These are phyloP conservation scores for Allium cepa DNA, from an alignment of 106 monocot genomes.

Conservation along the genomic window DNA sequence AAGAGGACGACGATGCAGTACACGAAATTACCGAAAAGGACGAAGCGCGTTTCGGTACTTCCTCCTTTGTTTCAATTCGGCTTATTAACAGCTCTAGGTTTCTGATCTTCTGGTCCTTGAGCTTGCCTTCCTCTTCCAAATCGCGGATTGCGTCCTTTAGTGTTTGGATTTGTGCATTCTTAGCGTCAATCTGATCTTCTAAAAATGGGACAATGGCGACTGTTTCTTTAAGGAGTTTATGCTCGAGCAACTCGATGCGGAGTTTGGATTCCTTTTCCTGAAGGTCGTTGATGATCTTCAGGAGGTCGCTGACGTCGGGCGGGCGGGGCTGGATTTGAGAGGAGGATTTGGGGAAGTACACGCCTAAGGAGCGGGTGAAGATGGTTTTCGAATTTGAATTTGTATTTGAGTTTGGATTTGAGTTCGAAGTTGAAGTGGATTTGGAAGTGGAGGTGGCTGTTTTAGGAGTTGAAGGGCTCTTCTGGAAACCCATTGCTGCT, in stretches of 20 bases:
- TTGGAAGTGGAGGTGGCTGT: slow-evolving; percentile 16
- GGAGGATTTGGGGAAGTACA: slow-evolving; percentile 72
- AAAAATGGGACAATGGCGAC: slow-evolving; percentile 84
- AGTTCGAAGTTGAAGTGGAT: slow-evolving; percentile 3
- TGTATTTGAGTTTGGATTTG: background rate
- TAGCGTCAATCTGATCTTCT: slow-evolving; percentile 49
- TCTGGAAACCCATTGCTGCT: slow-evolving; percentile 85
- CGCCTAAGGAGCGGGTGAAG: slow-evolving; percentile 62
- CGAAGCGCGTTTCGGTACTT: slow-evolving; percentile 71
- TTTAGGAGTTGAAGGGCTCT: slow-evolving; percentile 56
- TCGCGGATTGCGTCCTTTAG: slow-evolving; percentile 12
- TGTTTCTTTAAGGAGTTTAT: slow-evolving; percentile 87
- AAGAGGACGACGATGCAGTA: slow-evolving; percentile 18
- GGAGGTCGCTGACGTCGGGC: slow-evolving; percentile 56
- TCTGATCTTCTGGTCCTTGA: slow-evolving; percentile 34
- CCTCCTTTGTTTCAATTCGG: slow-evolving; percentile 11
- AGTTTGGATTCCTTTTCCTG: slow-evolving; percentile 79
- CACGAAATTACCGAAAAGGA: slow-evolving; percentile 20
- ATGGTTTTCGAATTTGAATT: slow-evolving; percentile 9
- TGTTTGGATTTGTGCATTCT: slow-evolving; percentile 43
- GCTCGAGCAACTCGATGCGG: slow-evolving; percentile 76
- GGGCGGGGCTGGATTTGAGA: slow-evolving; percentile 67
- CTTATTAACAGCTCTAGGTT: slow-evolving; percentile 25
- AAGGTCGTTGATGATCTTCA: slow-evolving; percentile 74
- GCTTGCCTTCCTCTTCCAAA: slow-evolving; percentile 46